Base-by-base conservation (phyloP, 1,284 basidiomycete species). In the Wolfiporia cocos region DNA sequence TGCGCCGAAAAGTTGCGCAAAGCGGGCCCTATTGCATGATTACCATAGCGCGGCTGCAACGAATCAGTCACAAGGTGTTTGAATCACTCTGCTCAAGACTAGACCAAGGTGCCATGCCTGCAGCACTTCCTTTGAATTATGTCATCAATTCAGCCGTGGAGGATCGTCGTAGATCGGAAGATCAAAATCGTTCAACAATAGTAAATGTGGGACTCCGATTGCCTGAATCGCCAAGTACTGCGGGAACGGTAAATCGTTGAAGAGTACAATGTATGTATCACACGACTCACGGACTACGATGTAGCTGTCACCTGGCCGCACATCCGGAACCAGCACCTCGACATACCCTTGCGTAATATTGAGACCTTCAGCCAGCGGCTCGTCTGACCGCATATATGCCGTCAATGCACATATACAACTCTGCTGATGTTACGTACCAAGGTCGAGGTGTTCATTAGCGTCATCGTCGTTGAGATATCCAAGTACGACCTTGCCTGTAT, bases 201-300 rank as follows among this genome's bases (percentile, higher is more conserved):
- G 61, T 64, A 52, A 71, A 71, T 41, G 40, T 44, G 10, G 64
- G 63, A 42, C 67, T 69, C 24, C 53, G 57, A 54, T 71, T 70
- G 21, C 67, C 69, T 20, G 69, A 70, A 50, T 70, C 67, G 5
- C 68, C 67, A 23, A 69, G 52, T 34, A 71, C 69, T 71, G 42
- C 12, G 21, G 30, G 32, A 17, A 12, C 33, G 21, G 32, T 12
- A n/a, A 19, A 34, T 11, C 23, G 35, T 37, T 26, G 46, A 23
- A 29, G 21, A 23, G 23, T 30, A 12, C 15, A 6, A 17, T 21
- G 28, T 1, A 11, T 23, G n/a, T 11, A 17, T 14, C 42, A 29
- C 17, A 22, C 5, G 6, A 59, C 69, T 52, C 48, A 69, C 70
- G 43, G 15, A 54, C 65, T 45, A 71, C 45, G 26, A 61, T 56